Evolutionary conservation across 202 grass and related monocot genomes (phyloP).

Genomic region (Dendrocalamus latiflorus): DNA sequence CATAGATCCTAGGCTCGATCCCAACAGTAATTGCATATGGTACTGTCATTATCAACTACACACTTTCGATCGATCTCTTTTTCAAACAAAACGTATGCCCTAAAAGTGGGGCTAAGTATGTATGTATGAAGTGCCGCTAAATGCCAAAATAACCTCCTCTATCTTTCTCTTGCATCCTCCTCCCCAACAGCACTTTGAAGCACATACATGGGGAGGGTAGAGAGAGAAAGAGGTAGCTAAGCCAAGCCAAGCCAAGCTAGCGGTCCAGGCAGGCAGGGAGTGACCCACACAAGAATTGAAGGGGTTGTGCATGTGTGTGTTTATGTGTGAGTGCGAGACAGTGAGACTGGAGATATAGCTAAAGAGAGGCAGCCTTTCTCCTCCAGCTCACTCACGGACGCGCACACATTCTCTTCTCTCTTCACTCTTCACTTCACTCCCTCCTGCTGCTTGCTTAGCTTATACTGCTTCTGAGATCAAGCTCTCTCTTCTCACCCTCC

Average conservation of each 20-base stretch:
- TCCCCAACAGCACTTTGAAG: slow-evolving; percentile 22
- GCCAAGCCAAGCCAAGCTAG: neutral
- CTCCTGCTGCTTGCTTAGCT: neutral
- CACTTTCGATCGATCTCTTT: neutral
- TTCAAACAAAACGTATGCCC: slow-evolving; percentile 31
- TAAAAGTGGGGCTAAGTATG: neutral
- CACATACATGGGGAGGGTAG: slow-evolving; percentile 36
- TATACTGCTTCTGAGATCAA: slow-evolving; percentile 26
- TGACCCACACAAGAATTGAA: slow-evolving; percentile 60
- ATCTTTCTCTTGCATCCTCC: neutral
- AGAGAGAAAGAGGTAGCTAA: slow-evolving; percentile 3
- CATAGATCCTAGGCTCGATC: too few species aligned
- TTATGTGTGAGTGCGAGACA: slow-evolving; percentile 65
- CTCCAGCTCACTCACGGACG: too few species aligned
- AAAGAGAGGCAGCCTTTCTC: slow-evolving; percentile 31
- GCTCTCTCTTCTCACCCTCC: neutral
- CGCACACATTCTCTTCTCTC: neutral
- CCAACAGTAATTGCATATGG: neutral
- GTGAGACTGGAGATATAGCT: slow-evolving; percentile 58
- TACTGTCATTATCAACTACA: neutral
- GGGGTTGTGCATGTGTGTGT: slow-evolving; percentile 22
- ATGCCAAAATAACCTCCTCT: slow-evolving; percentile 13
- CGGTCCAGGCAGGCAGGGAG: slow-evolving; percentile 32
- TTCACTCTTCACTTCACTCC: neutral
- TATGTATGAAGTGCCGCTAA: neutral